Base-by-base conservation (phyloP, 2,329 filamentous ascomycete genomes). In the Neonectria magnoliae region DNA sequence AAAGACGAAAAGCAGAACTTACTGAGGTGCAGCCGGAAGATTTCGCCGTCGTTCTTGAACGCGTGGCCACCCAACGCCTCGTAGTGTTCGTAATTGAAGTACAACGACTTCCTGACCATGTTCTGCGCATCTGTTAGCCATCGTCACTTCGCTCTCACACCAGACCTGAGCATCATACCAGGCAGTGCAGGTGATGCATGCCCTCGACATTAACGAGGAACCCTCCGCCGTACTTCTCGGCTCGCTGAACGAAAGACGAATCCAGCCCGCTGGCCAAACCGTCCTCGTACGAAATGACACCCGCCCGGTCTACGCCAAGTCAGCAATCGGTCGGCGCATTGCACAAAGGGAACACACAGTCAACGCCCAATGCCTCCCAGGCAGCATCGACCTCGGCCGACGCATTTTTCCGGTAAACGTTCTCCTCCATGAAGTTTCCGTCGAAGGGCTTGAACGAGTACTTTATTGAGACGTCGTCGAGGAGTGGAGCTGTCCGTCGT, bases 21-120 rank as follows among this genome's bases (percentile, higher is more conserved):
- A 89, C 87, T 86, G 68, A 88, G 80, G 72, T 91, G 88, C 2
- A 82, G 79, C 25, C 81, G 81, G 7, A 90, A 75, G 47, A 90
- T 84, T 38, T 79, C 75, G 20, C 87, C 85, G 4, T 84, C 80
- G 69, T 90, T 89, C 18, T 74, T 72, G 68, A 90, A 91, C 0
- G 86, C 83, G 2, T 86, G 84, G 22, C 81, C 71, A 4, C 83
- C 83, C 27, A 82, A 69, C 0, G 72, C 71, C 64, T 81, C 81
- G 74, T 90, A 90, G 71, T 88, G 85, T 18, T 85, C 81, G 60
- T 85, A 86, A 71, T 90, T 90, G 78, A 84, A 90, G 71, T 85
- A 86, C 0, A 89, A 76, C 0, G 84, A 78, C 71, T 90, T 84
- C 1, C 88, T 84, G 7, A 90, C 71, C 6, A 90, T 80, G 61